Base-by-base conservation (phyloP, 2,329 filamentous ascomycete species). In the Neonectria ditissima region DNA sequence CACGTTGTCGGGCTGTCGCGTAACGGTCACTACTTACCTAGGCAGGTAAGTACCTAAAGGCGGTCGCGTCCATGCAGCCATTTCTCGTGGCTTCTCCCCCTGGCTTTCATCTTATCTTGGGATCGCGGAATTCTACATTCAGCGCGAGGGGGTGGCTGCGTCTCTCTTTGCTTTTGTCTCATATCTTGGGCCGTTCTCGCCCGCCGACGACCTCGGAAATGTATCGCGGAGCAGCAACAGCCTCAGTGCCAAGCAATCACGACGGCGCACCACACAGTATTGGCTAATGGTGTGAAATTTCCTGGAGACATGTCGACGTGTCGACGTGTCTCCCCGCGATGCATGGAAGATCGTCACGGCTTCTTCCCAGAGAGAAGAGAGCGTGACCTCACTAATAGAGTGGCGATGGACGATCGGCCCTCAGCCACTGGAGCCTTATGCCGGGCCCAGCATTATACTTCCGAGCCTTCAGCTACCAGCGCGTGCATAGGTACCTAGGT, bases 1-100 rank as follows among this genome's bases (percentile, higher is more conserved):
- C 57, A 41, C 50, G 32, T 34, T 10, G 50, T 41, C 32, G 57
- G n/a, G n/a, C n/a, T n/a, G 57, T 48, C 57, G 13, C 39, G 39
- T 41, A n/a, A 24, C 45, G 5, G 34, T 22, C 18, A n/a, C 30
- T 11, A n/a, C 24, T 10, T 34, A n/a, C n/a, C n/a, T n/a, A n/a
- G n/a, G n/a, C n/a, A n/a, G n/a, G n/a, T n/a, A n/a, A n/a, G n/a
- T n/a, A n/a, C n/a, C n/a, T n/a, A n/a, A 41, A 18, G 37, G 37
- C 37, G 37, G 37, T 41, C 18, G 37, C 37, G 8, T 41, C 16
- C 45, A 48, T 41, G 24, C 45, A 48, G 45, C 45, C 9, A 3
- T 48, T 30, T 28, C 22, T 47, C 7, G 26, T 30, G 24, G 45
- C 30, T 18, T 20, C n/a, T n/a, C n/a, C 34, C 34, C 34, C 14